Evolutionary conservation across 192 early-diverging fungal species (phyloP).

Genomic region (Linnemannia schmuckeri): DNA sequence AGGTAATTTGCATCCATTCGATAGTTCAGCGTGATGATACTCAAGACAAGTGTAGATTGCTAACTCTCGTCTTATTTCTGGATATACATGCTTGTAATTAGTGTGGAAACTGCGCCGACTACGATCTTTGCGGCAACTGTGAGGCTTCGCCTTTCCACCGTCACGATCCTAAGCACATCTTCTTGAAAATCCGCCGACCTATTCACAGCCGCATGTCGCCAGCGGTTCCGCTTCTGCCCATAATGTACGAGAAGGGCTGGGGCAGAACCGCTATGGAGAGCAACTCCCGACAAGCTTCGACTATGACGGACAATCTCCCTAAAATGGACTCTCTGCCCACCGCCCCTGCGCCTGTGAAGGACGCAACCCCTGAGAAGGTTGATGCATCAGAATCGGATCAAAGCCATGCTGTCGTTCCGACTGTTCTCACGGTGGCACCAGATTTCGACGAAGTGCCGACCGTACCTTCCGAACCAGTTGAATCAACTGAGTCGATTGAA

Average conservation of each 20-base stretch:
- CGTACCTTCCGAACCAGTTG: neutral
- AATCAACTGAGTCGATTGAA: neutral
- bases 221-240: conserved; percentile 42
- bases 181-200: conserved; percentile 64
- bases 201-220: conserved; percentile 22
- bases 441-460: neutral
- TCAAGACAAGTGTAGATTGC: neutral
- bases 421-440: neutral
- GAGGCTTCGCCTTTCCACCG: conserved; percentile 44
- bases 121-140: conserved; percentile 76
- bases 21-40: neutral
- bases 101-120: conserved; percentile 71
- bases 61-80: neutral
- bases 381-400: conserved; percentile 4
- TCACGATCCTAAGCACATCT: conserved; percentile 61
- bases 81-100: conserved; percentile 13
- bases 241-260: conserved; percentile 55
- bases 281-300: conserved; percentile 1
- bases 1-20: conserved; percentile 44
- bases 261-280: neutral
- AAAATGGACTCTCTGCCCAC: neutral
- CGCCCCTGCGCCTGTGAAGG: neutral
- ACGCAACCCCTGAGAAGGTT: neutral
- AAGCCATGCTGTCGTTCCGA: conserved; percentile 1
- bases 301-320: neutral